A percentile compares a stretch with the other conserved stretches of the same genome.
Evolutionary conservation across 2,329 filamentous ascomycete genomes (phyloP).

Genomic region (Myriosclerotinia curreyana): DNA sequence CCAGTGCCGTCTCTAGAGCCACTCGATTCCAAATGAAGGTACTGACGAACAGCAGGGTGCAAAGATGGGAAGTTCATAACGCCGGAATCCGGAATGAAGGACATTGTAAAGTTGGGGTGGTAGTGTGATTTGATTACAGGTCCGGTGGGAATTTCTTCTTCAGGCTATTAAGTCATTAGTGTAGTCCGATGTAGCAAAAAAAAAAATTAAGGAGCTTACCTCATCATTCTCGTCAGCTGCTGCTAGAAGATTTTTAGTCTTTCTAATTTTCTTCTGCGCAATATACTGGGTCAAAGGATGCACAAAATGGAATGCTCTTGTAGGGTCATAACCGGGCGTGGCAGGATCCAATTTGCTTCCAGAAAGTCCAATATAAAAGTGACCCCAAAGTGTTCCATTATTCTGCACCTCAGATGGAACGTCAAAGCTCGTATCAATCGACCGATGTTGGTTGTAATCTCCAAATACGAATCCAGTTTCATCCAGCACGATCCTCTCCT

Average conservation of each 20-base stretch:
- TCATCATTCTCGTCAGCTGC: conserved; percentile 50
- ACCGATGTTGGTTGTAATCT: conserved; percentile 74
- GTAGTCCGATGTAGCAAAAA: conserved; percentile 36
- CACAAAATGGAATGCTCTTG: conserved; percentile 77
- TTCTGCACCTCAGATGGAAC: conserved; percentile 79
- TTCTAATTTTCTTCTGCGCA: conserved; percentile 82
- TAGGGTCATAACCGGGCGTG: conserved; percentile 66
- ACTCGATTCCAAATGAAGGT: conserved; percentile 73
- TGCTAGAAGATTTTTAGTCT: conserved; percentile 79
- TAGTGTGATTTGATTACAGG: conserved; percentile 84
- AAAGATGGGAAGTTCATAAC: conserved; percentile 63
- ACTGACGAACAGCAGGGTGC: conserved; percentile 72
- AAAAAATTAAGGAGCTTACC: conserved; percentile 39
- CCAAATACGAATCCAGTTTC: conserved; percentile 79
- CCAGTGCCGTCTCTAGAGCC: conserved; percentile 80
- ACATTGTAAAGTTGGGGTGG: conserved; percentile 89
- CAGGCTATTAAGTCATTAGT: conserved; percentile 48
- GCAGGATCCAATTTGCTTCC: conserved; percentile 76
- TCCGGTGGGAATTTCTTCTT: conserved; percentile 52
- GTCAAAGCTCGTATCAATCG: conserved; percentile 71
- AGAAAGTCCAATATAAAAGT: conserved; percentile 81
- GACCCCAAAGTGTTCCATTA: conserved; percentile 91
- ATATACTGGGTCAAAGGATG: conserved; percentile 87
- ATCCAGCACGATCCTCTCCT: conserved; percentile 69
- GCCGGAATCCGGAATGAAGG: conserved; percentile 78